Evolutionary conservation across 164 flowering plant species (phyloP), one percentile per base, ranked within the genome.

Genomic region (Amborella trichopoda): DNA sequence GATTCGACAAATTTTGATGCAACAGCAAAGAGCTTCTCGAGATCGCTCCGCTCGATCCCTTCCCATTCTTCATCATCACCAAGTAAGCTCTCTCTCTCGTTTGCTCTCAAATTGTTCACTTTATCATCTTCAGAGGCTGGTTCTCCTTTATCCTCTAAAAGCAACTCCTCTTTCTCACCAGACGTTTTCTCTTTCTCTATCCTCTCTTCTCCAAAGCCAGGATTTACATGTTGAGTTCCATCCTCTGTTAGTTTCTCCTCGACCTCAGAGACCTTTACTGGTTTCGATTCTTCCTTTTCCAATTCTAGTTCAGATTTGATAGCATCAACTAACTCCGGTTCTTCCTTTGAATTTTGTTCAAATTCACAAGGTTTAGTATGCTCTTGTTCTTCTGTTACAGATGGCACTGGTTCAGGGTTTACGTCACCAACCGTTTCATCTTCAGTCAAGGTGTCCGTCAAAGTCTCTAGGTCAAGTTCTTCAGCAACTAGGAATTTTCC

Each of bases 21-120:
- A 20, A 61, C 57, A 2, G 48, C 76, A 49, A 90, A 90, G 5
- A 22, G 50, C 48, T 71, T 65, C 61, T 76, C 82, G 64, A 78
- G 36, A 9, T 81, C 83, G 65, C 70, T 83, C 64, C 75, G 78
- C 66, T 90, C 97, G 21, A 89, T 73, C 48, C 94, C 97, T 44
- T 85, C 97, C 95, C 97, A 89, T 39, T 80, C 97, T 48, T 81
- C 91, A 21, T 74, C 88, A 13, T 65, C 77, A 30, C 37, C 37
- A 17, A 60, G 49, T 42, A 44, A 26, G 20, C 40, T 41, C 46
- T 28, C 67, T 40, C 47, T 30, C 42, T 38, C 63, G 6, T 24
- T 52, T 26, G 6, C 60, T 20, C 5, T 48, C 26, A 18, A 44
- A 36, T 11, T 41, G 14, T 40, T 49, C 22, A n/a, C 40, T 34